Evolutionary conservation across 2,329 filamentous ascomycete species (phyloP), one percentile per base, ranked within the genome.

Genomic region (Fusarium nelsonii): DNA sequence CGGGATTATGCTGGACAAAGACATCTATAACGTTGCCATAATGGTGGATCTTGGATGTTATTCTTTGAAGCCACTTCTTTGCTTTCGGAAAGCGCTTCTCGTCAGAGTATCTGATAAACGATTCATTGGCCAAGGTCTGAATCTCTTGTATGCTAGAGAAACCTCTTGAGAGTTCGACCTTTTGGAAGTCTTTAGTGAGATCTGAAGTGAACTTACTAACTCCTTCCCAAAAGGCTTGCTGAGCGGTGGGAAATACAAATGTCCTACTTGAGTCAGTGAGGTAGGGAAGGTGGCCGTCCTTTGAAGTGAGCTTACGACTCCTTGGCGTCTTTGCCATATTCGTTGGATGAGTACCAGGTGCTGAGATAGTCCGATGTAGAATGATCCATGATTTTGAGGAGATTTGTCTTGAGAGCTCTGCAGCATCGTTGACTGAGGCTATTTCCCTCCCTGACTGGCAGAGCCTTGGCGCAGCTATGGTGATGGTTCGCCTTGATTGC

Each of bases 271-370:
- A 7, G 34, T 50, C 7, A 43, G 40, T 4, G 3, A 23, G 23
- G 23, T 6, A 23, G 6, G 23, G 23, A 23, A 23, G 23, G 6
- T 23, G 23, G 6, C 23, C 18, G 5, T 8, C 16, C 14, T 11
- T 7, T 15, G 0, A 16, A 8, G 3, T 2, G 7, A 11, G 4
- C 37, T 52, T n/a, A 52, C 49, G 15, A 33, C 8, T 33, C 2
- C 10, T 18, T n/a, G 20, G 9, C 23, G 6, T 23, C 23, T 30
- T 18, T 40, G 15, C 30, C 23, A 23, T 14, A 15, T 14, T 14
- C 8, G 12, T 33, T 36, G 18, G 18, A 7, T 16, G 49, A 41
- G 15, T 52, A 52, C 49, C 49, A 52, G 12, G 49, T 52, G 23
- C 36, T n/a, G 6, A 41, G 28, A 23, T 18, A 52, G 14, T 41